Evolutionary conservation across 139 green algal genomes (phyloP), one percentile per base, ranked within the genome.

Genomic region (Dunaliella primolecta): DNA sequence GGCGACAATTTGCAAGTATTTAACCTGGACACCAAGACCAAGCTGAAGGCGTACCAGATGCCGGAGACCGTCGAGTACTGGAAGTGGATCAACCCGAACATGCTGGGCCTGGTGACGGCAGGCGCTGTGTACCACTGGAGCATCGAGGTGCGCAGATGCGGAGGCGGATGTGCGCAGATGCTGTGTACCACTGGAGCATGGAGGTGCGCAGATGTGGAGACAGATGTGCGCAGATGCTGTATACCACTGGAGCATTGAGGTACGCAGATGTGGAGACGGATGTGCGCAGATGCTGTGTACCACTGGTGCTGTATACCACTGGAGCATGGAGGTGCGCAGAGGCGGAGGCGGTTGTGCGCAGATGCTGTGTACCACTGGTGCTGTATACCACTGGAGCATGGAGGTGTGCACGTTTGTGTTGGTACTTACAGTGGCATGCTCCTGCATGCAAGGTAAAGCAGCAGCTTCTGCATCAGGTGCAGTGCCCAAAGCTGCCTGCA

Each of bases 201-300:
- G 94, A 98, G 87, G 96, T 96, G 35, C 30, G 80, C n/a, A n/a
- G n/a, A 93, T 93, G 86, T 84, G 99, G 57, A 97, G 97, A 30
- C 89, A 99, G 31, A 96, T 99, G 23, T 99, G 97, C 24, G 89
- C 93, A 64, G 91, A 85, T 2, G 85, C 93, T 0, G 97, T 99
- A n/a, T 99, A 98, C 90, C 96, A 99, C 89, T 99, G 97, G 97
- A 94, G 96, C 46, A 93, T 99, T 37, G 94, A 98, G 87, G 96
- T 96, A 38, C 30, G 80, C n/a, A n/a, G n/a, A 93, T 93, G 86
- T 84, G 99, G 57, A 97, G 97, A 30, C 89, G 99, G 31, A 96
- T 99, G 23, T 99, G 97, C 24, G 57, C 24, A 74, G 21, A n/a
- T 74, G 57, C 57, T 74, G 57, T 97, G 97, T 23, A 99, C 97